Evolutionary conservation across 345 rosid genomes (phyloP), one percentile per base, ranked within the genome.

Genomic region (Euphorbia lathyris): DNA sequence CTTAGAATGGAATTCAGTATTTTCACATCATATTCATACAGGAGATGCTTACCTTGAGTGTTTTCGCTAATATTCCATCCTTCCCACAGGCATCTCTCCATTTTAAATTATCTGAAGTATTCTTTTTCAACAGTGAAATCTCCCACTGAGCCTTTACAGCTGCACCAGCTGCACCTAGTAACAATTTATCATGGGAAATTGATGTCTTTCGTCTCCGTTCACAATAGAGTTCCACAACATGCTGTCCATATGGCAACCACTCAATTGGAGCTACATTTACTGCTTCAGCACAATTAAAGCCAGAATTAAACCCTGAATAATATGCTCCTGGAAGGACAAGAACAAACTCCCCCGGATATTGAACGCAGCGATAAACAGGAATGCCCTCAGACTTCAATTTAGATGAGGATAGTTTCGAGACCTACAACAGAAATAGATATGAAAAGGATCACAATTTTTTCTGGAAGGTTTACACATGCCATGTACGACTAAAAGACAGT

Each of bases 181-280:
- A 80, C 51, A 91, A 43, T 75, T 86, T 89, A 75, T 91, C 95
- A 43, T 82, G 83, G 40, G 93, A 89, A 67, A 91, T 73, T 42
- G 77, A 62, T 5, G 89, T 86, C 71, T 62, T 85, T 76, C 72
- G 80, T 66, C 77, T 36, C 73, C 62, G 74, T 74, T 80, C 90
- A 74, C 68, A 70, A 76, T 87, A 89, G 36, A 70, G 75, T 73
- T 80, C 86, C 55, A 79, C 85, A 72, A 79, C 81, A 74, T 76
- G 69, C 78, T 81, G 85, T 58, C 95, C 93, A 72, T 84, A 80
- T 56, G 86, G 86, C 75, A 91, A 75, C 97, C 97, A 91, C 50
- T 89, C 87, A 51, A 89, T 40, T 19, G 86, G 88, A 80, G 97
- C 97, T 30, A 89, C 74, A 77, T 83, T 87, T 69, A 74, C 85